Evolutionary conservation across 768 basidiomycete species (phyloP), one percentile per base, ranked within the genome.

Genomic region (Collybia nuda): DNA sequence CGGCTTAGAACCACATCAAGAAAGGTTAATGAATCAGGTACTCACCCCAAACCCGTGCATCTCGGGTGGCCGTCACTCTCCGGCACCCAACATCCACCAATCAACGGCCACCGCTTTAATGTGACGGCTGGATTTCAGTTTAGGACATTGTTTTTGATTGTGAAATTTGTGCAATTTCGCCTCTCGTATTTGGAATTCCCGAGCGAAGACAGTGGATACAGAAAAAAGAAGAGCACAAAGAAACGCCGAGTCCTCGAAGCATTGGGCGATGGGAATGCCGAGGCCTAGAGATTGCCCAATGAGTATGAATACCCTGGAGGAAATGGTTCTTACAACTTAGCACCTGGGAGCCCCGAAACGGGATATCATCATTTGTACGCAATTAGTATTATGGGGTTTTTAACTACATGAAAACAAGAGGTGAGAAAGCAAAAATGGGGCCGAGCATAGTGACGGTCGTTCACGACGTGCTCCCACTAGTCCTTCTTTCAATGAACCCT

Each of bases 401-500:
- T 39, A 17, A 39, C 46, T 47, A 26, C 23, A 39, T 47, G n/a
- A 36, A 47, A 14, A 23, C 6, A 14, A 21, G 11, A 47, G n/a
- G 41, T 32, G 32, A 32, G 32, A 32, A 32, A 32, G 6, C 32
- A 32, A 21, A 35, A 39, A 47, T 35, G 22, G 39, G 37, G 39
- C 36, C 38, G 32, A 40, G 29, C 46, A 40, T 11, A 14, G 32
- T 22, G 39, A 22, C 18, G 35, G 12, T 42, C 50, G 26, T 47
- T 51, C 55, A 58, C 52, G 58, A 57, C 50, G 57, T 69, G 50
- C 64, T 67, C 5, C 67, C 70, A 23, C 70, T 67, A 2, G 80
- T 82, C 62, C 86, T 75, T 60, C 88, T 74, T 67, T 91, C 88
- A 56, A 91, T 90, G 67, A 90, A 91, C 11, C 79, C 83, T 62